Base-by-base conservation (phyloP, 2,329 filamentous ascomycete species). In the Cladosporium sp. region DNA sequence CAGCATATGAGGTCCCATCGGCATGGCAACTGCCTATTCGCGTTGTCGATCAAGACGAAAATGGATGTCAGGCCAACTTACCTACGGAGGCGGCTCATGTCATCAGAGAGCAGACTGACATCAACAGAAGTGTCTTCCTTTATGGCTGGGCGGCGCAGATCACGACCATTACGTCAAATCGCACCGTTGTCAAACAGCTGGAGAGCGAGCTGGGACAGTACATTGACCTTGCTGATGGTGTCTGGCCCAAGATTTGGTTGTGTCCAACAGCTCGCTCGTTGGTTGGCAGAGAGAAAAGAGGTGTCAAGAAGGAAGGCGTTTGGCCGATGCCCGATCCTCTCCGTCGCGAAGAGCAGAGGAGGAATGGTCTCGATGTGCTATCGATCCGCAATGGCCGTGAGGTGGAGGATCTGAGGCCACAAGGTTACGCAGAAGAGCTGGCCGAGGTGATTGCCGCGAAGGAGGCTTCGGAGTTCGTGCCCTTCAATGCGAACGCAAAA, bases 81-180 rank as follows among this genome's bases (percentile, higher is more conserved):
- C 82, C 81, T 20, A 61, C 68, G 1, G 72, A 74, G 14, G 75
- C 82, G 12, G 73, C 66, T 40, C 75, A 67, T 64, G 79, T 80
- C 55, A 76, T 69, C 5, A 65, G 75, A 8, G 74, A 77, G 5
- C 75, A 89, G 54, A 85, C 82, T 0, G 73, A 78, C 12, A 84
- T 89, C 59, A 91, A 90, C 66, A 74, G 80, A n/a, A 86, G 86
- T 19, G 88, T 90, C 8, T 90, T 92, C 67, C 76, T 88, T 55
- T 85, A 86, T 67, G 88, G 88, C 15, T 92, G 89, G 89, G 78
- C 79, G 9, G 74, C 76, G 8, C 76, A 80, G 0, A 69, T 82
- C 25, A 88, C 86, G 1, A 92, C 88, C 0, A 74, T 92, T 54
- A 90, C 88, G 3, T 87, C 86, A 61, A 92, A 92, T 68, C 80